Evolutionary conservation across 225 moss, liverwort and hornwort genomes (phyloP).

Genomic region (Bryum argenteum): DNA sequence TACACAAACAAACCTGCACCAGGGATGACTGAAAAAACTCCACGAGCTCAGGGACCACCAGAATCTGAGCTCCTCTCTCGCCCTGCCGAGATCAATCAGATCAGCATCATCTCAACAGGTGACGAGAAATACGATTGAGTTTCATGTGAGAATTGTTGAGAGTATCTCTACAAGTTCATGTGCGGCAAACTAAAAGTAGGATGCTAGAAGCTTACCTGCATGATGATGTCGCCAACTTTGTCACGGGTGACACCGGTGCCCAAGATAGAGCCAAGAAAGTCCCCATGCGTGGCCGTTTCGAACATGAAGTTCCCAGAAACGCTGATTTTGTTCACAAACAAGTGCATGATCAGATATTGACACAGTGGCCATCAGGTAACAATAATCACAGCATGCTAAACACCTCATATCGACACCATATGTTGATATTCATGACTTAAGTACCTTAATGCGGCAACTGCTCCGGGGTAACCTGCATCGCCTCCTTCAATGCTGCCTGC

Average conservation of each 20-base stretch:
- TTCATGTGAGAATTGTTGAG: neutral
- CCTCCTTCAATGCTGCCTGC: conserved; percentile 53
- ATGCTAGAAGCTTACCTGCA: conserved; percentile 49
- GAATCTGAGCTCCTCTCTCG: conserved; percentile 83
- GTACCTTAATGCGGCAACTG: conserved; percentile 83
- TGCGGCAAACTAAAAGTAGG: neutral
- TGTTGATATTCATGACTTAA: too few species aligned
- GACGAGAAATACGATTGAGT: too few species aligned
- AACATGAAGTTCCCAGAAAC: conserved; percentile 90
- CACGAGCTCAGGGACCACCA: conserved; percentile 91
- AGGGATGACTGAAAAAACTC: conserved; percentile 77
- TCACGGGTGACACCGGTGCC: conserved; percentile 88
- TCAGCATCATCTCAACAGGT: neutral
- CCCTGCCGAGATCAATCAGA: conserved; percentile 42
- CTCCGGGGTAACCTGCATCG: conserved; percentile 64
- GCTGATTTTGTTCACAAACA: conserved; percentile 37
- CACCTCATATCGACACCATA: neutral
- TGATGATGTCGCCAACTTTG: conserved; percentile 93
- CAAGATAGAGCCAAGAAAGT: conserved; percentile 88
- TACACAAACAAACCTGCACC: conserved; percentile 62
- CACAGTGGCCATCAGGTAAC: neutral
- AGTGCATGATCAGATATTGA: conserved; percentile 17
- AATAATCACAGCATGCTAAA: neutral
- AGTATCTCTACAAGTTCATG: neutral
- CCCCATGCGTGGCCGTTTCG: conserved; percentile 80